Conservation (phyloP, 139 green algal species). For the Chlorella vulgaris region DNA sequence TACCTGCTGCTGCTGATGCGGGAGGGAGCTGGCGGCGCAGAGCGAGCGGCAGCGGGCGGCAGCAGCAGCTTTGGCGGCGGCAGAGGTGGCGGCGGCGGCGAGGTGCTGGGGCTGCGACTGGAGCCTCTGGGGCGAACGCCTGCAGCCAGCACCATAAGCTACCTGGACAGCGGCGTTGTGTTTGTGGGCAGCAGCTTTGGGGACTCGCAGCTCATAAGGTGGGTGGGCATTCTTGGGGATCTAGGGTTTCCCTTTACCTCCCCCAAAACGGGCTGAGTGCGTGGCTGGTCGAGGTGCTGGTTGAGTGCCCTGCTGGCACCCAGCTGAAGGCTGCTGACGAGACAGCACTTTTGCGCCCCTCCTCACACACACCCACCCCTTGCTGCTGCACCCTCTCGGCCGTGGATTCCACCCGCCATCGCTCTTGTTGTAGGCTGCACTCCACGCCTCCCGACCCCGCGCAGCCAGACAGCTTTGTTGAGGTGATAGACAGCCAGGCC, state of each 20-base stretch:
- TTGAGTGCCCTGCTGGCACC: too few relatives aligned
- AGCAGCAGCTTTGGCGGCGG: neutral
- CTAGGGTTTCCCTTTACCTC: too few relatives aligned
- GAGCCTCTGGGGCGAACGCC: conserved; percentile 83
- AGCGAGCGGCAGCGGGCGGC: neutral
- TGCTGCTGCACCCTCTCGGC: too few relatives aligned
- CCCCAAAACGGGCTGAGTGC: too few relatives aligned
- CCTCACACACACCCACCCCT: too few relatives aligned
- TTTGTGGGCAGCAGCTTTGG: conserved; percentile 75
- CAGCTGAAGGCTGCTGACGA: too few relatives aligned
- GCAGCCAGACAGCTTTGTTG: conserved; percentile 55
- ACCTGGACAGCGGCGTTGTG: conserved; percentile 93
- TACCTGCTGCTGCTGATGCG: conserved; percentile 86
- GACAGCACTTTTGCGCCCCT: too few relatives aligned
- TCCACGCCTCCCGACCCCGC: conserved; percentile 26
- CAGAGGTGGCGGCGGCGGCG: conserved; percentile 13
- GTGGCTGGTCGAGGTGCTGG: too few relatives aligned
- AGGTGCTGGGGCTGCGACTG: conserved; percentile 77
- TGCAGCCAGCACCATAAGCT: conserved; percentile 77
- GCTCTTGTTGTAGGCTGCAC: conserved; percentile 45
- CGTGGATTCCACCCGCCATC: too few relatives aligned
- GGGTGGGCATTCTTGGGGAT: too few relatives aligned
- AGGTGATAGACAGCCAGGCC: conserved; percentile 88
- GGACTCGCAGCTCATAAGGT: conserved; percentile 85
- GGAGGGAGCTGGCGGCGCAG: conserved; percentile 34